These are phyloP conservation scores for Neonectria neomacrospora DNA, from an alignment of 2,329 filamentous ascomycete species.

Conservation along the genomic window DNA sequence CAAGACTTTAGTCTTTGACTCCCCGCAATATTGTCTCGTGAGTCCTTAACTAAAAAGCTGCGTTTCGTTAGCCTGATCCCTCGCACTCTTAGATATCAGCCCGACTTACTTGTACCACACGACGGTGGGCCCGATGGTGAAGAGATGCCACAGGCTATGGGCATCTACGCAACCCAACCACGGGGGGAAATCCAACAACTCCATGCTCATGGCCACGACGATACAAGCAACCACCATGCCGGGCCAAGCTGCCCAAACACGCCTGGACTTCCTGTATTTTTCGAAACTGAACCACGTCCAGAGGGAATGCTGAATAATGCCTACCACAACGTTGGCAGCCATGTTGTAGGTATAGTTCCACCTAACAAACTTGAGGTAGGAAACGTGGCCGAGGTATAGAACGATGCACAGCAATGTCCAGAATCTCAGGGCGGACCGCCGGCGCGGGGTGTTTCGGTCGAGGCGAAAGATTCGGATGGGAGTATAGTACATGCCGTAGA, in stretches of 20 bases:
- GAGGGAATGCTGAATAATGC: slow-evolving; percentile 81
- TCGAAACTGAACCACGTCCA: slow-evolving; percentile 87
- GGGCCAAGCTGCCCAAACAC: slow-evolving; percentile 88
- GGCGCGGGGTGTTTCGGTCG: slow-evolving; percentile 64
- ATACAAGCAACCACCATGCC: slow-evolving; percentile 93
- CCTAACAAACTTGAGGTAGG: slow-evolving; percentile 83
- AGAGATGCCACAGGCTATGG: slow-evolving; percentile 94
- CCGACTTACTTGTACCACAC: slow-evolving; percentile 92
- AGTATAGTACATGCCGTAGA: slow-evolving; percentile 92
- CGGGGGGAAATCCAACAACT: slow-evolving; percentile 93
- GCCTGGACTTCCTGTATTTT: slow-evolving; percentile 76
- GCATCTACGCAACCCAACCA: slow-evolving; percentile 86
- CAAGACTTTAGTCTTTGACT: slow-evolving; percentile 74
- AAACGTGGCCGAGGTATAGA: slow-evolving; percentile 81
- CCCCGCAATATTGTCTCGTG: slow-evolving; percentile 81
- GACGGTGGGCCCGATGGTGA: slow-evolving; percentile 87
- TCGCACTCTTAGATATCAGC: background rate
- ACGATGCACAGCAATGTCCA: slow-evolving; percentile 81
- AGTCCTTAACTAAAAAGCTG: slow-evolving; percentile 89
- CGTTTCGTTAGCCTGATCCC: slow-evolving; percentile 37
- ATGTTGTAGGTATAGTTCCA: slow-evolving; percentile 99
- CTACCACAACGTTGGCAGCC: slow-evolving; percentile 88
- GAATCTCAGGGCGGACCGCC: slow-evolving; percentile 66
- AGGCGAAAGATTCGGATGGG: slow-evolving; percentile 85
- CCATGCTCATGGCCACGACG: slow-evolving; percentile 92